Evolutionary conservation across 1,284 basidiomycete species (phyloP).

Genomic region (Cystobasidium slooffiae): DNA sequence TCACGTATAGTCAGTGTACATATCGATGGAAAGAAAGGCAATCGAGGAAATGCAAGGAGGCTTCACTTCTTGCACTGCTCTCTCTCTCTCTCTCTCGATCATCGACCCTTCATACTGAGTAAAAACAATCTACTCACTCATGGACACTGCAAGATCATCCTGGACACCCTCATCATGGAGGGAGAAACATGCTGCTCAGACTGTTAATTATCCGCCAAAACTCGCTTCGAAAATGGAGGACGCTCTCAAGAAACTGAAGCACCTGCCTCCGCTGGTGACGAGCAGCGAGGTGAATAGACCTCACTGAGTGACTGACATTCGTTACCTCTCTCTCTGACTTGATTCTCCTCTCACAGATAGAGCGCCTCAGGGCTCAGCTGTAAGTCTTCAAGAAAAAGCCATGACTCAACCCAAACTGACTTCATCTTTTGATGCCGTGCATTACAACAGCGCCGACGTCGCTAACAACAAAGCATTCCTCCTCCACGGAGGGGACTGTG

Average conservation of each 20-base stretch:
- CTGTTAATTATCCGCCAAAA: constrained; percentile 45
- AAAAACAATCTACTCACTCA: neutral
- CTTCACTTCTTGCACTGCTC: neutral
- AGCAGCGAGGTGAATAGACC: constrained; percentile 71
- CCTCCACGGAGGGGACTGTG: constrained; percentile 89
- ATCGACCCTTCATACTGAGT: neutral
- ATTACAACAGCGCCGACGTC: constrained; percentile 62
- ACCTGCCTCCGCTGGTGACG: constrained; percentile 83
- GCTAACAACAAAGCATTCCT: constrained; percentile 89
- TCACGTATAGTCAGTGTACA: neutral
- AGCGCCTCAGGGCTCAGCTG: constrained; percentile 79
- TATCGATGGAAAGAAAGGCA: neutral
- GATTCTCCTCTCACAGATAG: constrained; percentile 66
- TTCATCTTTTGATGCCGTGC: neutral
- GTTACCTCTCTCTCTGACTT: constrained; percentile 21
- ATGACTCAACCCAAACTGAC: neutral
- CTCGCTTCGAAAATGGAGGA: constrained; percentile 52
- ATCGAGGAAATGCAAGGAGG: neutral
- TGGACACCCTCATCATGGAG: constrained; percentile 69
- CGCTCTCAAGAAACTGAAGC: constrained; percentile 66
- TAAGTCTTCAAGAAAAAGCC: neutral
- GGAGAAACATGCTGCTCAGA: constrained; percentile 70
- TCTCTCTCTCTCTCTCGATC: neutral
- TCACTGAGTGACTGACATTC: constrained; percentile 16
- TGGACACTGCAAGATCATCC: neutral